Conservation (phyloP, 2,329 filamentous ascomycete species). For the Onygena corvina region DNA sequence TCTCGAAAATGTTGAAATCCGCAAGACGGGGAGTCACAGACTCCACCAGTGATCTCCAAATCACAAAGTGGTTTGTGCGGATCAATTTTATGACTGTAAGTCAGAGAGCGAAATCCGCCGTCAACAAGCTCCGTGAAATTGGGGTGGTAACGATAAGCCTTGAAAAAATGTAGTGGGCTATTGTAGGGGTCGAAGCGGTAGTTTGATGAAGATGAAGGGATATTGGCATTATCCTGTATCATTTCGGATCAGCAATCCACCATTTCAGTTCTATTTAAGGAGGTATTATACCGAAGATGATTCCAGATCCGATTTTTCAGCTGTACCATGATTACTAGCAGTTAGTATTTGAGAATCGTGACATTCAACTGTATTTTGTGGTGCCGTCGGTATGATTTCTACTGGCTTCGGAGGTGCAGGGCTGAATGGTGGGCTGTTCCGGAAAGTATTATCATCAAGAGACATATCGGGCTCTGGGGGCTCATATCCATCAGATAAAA, state of each 20-base stretch:
- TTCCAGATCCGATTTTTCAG: conserved; percentile 19
- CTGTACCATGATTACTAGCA: conserved; percentile 21
- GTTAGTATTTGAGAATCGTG: conserved; percentile 25
- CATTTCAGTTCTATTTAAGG: not conserved
- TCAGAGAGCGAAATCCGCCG: conserved; percentile 75
- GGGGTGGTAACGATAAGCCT: conserved; percentile 81
- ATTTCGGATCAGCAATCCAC: not conserved
- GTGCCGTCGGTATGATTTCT: conserved; percentile 18
- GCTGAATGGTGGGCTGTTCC: conserved; percentile 35
- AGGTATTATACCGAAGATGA: conserved; percentile 15
- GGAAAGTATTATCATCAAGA: conserved; percentile 20
- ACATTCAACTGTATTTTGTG: conserved; percentile 17
- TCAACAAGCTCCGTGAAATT: conserved; percentile 55
- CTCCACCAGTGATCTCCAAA: conserved; percentile 56
- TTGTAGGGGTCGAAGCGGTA: conserved; percentile 55
- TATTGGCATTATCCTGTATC: conserved; percentile 12
- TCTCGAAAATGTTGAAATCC: conserved; percentile 66
- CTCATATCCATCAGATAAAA: conserved; percentile 44
- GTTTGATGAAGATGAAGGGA: conserved; percentile 15
- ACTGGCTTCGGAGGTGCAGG: conserved; percentile 28
- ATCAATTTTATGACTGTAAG: conserved; percentile 86
- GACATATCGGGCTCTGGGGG: conserved; percentile 36
- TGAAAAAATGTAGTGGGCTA: conserved; percentile 71
- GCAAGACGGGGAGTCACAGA: conserved; percentile 65
- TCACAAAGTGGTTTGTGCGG: conserved; percentile 61